A percentile compares a stretch with the other conserved stretches of the same genome.
phyloP scores from a whole-genome alignment of 164 flowering plant species.

The Sedum album region DNA sequence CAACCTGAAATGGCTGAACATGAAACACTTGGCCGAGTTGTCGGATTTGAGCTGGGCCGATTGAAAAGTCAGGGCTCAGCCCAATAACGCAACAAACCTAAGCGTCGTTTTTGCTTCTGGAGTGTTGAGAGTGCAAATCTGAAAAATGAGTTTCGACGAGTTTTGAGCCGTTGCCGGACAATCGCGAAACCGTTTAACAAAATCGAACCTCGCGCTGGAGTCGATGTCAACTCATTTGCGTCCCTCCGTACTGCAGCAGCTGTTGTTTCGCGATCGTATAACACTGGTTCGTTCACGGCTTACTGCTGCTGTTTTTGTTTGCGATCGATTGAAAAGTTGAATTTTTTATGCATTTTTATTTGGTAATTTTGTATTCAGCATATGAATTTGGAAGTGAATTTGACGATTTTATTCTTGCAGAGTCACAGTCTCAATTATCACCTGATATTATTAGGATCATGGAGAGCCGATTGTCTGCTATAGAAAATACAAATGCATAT shows the following conservation, averaged over 20 bases:
- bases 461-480: constrained; percentile 61
- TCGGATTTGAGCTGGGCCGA: no score
- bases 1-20: no score
- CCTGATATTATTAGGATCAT: constrained; percentile 53
- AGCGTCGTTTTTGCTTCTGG: neutral
- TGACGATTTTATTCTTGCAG: constrained; percentile 19
- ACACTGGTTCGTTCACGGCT: neutral
- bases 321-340: neutral
- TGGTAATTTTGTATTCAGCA: neutral
- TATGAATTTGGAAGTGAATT: no score
- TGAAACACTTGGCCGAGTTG: no score
- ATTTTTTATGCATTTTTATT: no score
- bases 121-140: neutral
- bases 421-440: constrained; percentile 39
- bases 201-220: neutral
- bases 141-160: neutral
- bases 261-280: neutral
- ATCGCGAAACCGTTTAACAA: neutral
- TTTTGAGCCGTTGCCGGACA: neutral
- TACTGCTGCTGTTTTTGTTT: neutral
- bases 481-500: constrained; percentile 43
- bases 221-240: neutral
- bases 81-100: neutral
- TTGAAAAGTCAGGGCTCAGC: no score
- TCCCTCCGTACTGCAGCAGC: neutral